Evolutionary conservation across 768 basidiomycete genomes (phyloP).

Genomic region (Rhodotorula toruloides): DNA sequence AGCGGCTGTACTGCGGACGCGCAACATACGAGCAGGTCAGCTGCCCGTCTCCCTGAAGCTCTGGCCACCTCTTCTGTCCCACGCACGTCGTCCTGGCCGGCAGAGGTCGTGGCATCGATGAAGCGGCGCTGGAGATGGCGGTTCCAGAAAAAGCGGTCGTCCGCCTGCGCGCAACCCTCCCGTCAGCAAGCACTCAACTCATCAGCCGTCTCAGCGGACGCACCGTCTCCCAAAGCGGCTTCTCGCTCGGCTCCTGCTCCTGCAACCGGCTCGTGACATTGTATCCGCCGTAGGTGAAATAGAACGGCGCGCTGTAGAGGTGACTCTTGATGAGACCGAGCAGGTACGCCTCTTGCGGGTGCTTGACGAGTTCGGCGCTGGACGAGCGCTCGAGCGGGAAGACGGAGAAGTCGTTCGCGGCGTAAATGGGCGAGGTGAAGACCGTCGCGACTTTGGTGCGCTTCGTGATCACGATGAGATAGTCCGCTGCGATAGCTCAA

Average conservation of each 20-base stretch:
- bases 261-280: constrained; percentile 85
- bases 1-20: constrained; percentile 64
- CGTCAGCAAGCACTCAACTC: neutral
- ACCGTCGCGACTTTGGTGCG: constrained; percentile 71
- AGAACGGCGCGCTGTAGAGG: constrained; percentile 68
- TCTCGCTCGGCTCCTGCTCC: constrained; percentile 61
- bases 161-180: constrained; percentile 56
- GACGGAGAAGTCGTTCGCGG: constrained; percentile 83
- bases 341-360: constrained; percentile 81
- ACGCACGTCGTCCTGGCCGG: constrained; percentile 64
- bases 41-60: neutral
- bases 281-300: constrained; percentile 77
- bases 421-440: constrained; percentile 79
- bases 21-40: neutral
- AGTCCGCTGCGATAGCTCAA: constrained; percentile 63
- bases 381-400: constrained; percentile 74
- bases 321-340: constrained; percentile 81
- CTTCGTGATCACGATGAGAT: constrained; percentile 79
- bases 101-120: constrained; percentile 55
- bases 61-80: too few species aligned
- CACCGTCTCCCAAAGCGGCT: constrained; percentile 72
- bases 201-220: constrained; percentile 40
- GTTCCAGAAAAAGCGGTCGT: constrained; percentile 99
- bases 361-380: constrained; percentile 59
- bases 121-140: constrained; percentile 64